Base-by-base conservation (phyloP, 2,329 filamentous ascomycete species). In the Hymenotorrendiella dingleyae region DNA sequence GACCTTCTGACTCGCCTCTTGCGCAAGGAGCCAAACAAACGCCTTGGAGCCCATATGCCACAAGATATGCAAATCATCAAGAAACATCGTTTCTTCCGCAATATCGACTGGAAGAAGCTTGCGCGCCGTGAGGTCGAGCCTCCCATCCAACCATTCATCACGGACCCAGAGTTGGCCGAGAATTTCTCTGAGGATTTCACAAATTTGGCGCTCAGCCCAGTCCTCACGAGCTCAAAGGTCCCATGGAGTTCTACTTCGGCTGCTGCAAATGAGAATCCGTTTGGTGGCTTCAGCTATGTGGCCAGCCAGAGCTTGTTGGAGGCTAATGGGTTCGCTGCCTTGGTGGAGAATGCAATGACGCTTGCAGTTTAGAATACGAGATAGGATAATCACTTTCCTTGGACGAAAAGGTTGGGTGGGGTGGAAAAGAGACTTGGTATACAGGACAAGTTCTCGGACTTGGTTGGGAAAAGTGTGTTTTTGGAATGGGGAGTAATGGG, bases 141-240 rank as follows among this genome's bases (percentile, higher is more conserved):
- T 1, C 93, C 93, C 0, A 97, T 98, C 56, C 80, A 85, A 61
- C 93, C 93, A 12, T 74, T 97, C 57, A 91, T 98, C 59, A 97
- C 93, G 0, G 89, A 98, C 58, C 93, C 93, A 0, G 90, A 94
- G 63, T 73, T 96, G 34, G 93, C 93, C 0, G 94, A 98, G 75
- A 98, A 98, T 67, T 98, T 98, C 66, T 78, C 86, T 0, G 71
- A 73, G n/a, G 89, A 96, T 61, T 98, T 98, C 62, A 98, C 91
- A 0, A 81, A 85, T 42, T 66, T 95, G 49, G 78, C 86, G 3
- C 71, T 97, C 40, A 94, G 86, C 61, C 88, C 89, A 5, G 72
- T 85, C 1, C 61, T 81, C 41, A 66, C 67, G 9, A 64, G 47
- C 36, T 40, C 39, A 2, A 55, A 51, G 36, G 40, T 52, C 7